phyloP scores from a whole-genome alignment of 1,284 basidiomycete genomes.

The Cutaneotrichosporon sp. region DNA sequence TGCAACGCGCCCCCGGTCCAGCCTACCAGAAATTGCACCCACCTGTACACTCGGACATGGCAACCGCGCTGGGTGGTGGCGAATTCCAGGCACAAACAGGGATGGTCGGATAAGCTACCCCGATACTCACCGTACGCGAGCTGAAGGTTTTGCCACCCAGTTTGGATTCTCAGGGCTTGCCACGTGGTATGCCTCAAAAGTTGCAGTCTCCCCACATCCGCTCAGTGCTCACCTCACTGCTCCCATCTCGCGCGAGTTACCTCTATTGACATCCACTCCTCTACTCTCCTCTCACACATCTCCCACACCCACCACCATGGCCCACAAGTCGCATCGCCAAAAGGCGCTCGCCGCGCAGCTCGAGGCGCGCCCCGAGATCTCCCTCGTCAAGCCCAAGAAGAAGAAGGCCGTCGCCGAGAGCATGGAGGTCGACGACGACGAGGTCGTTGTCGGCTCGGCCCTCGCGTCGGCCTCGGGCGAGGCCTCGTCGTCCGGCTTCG shows the following conservation, averaged over 20 bases:
- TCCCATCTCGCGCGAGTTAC: neutral
- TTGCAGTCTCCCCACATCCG: conserved; percentile 6
- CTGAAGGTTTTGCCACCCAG: conserved; percentile 13
- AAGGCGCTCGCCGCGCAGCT: conserved; percentile 53
- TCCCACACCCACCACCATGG: conserved; percentile 36
- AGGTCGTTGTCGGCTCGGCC: conserved; percentile 31
- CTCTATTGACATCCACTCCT: neutral
- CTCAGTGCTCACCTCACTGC: too few relatives aligned
- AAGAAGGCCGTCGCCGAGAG: conserved; percentile 13
- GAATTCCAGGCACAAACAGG: conserved; percentile 1
- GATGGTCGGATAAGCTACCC: neutral
- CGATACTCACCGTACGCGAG: too few relatives aligned
- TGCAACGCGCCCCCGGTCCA: too few relatives aligned
- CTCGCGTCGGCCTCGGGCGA: conserved; percentile 16
- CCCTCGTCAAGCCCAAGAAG: conserved; percentile 41
- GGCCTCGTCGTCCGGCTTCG: conserved; percentile 45
- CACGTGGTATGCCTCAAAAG: conserved; percentile 13
- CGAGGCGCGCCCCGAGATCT: conserved; percentile 48
- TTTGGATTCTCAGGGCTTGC: neutral
- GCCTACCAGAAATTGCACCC: neutral
- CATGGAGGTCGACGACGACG: conserved; percentile 38
- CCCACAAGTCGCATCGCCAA: conserved; percentile 54
- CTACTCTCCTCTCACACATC: conserved; percentile 1
- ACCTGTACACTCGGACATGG: too few relatives aligned
- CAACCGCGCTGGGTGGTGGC: too few relatives aligned